Base-by-base conservation (phyloP, 208 protist species). In the Trypanosoma brucei region DNA sequence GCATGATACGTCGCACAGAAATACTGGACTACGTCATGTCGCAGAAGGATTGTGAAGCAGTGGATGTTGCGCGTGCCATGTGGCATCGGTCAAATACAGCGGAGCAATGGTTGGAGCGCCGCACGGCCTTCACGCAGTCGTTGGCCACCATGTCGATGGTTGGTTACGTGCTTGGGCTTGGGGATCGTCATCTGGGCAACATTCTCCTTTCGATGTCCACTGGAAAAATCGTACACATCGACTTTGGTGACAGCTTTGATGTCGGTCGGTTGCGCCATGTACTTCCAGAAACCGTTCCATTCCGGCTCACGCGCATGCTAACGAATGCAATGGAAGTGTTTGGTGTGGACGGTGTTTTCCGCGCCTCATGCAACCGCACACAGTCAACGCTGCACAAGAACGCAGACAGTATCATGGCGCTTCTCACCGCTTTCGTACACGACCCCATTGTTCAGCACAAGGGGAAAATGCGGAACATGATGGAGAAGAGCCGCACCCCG, bases 211-310 rank as follows among this genome's bases (percentile, higher is more conserved):
- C 98, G 62, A 96, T 98, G 68, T 81, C 88, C 33, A 98, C 97
- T 4, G 98, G 98, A 48, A 98, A 99, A 67, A 90, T 99, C 68
- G 83, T 99, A 33, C 99, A 99, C 84, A 99, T 99, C 75, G 99
- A 99, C 86, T 99, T 99, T 86, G 99, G 98, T 44, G 99, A 99
- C 79, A 99, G 98, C 78, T 99, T 99, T 74, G 99, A 99, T 73
- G 97, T 99, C 0, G 98, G 98, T 2, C 97, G 99, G 71, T 72
- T 97, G 52, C 80, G 99, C 14, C 96, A 99, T 50, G 97, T 99
- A 55, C 98, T 98, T 58, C 98, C 99, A 2, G 99, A 99, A 83
- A 98, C 94, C 31, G 84, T 99, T 31, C 99, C 99, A 22, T 99
- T 99, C 87, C 89, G 99, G 48, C 88, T 99, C 1, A 99, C 99